These are phyloP conservation scores for Metschnikowia lunata DNA, from an alignment of 805 yeast species.

Conservation along the genomic window DNA sequence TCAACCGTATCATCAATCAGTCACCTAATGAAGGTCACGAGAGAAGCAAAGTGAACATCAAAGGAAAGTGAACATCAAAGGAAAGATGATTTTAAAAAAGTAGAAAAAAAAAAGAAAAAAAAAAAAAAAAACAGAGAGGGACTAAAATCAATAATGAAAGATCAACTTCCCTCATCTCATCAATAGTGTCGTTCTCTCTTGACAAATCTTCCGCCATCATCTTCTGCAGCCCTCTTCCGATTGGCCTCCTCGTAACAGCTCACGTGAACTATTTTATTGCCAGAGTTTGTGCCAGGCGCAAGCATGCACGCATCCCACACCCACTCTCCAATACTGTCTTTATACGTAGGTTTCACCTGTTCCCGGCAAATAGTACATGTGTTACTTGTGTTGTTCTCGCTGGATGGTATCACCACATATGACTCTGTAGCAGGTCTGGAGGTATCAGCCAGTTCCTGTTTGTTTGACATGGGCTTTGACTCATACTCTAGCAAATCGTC, in stretches of 20 bases:
- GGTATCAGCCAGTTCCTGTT: conserved; percentile 4
- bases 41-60: too few relatives aligned
- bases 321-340: conserved; percentile 45
- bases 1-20: too few relatives aligned
- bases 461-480: conserved; percentile 6
- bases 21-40: too few relatives aligned
- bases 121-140: too few relatives aligned
- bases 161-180: background rate
- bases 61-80: too few relatives aligned
- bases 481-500: conserved; percentile 43
- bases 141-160: background rate
- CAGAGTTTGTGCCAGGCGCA: conserved; percentile 33
- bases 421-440: background rate
- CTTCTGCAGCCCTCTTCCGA: conserved; percentile 30
- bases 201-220: conserved; percentile 17
- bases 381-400: conserved; percentile 47
- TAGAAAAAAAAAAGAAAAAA: too few relatives aligned
- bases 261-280: conserved; percentile 39
- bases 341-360: conserved; percentile 38
- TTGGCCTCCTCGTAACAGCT: conserved; percentile 37
- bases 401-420: conserved; percentile 65
- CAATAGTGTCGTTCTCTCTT: conserved; percentile 21
- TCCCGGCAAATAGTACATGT: conserved; percentile 41
- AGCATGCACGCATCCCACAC: conserved; percentile 39
- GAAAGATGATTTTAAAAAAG: too few relatives aligned